These are phyloP conservation scores for Cryphonectria nitschkei DNA, from an alignment of 2,329 filamentous ascomycete genomes.

Conservation along the genomic window DNA sequence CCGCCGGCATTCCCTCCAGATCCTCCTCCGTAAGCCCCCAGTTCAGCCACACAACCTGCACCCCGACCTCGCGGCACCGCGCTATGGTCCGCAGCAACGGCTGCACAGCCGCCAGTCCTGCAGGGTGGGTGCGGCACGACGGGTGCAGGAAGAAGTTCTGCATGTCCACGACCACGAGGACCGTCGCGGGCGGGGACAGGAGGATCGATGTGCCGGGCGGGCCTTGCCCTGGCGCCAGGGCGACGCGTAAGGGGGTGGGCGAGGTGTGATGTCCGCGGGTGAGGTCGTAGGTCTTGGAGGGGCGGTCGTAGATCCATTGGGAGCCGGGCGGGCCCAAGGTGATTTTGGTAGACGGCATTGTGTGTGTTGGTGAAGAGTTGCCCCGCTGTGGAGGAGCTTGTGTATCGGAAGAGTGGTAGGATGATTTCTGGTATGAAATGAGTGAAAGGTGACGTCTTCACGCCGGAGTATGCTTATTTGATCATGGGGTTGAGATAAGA, in stretches of 20 bases:
- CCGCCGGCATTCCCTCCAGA: constrained; percentile 53
- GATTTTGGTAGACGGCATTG: constrained; percentile 26
- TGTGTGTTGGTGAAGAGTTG: neutral
- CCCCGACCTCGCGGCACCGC: constrained; percentile 52
- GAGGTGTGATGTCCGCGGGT: constrained; percentile 30
- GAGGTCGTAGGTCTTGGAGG: constrained; percentile 37
- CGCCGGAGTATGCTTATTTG: neutral
- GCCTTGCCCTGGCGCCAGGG: constrained; percentile 37
- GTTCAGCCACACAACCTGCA: constrained; percentile 58
- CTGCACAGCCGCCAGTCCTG: constrained; percentile 46
- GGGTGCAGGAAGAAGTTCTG: constrained; percentile 56
- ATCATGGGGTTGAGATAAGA: constrained; percentile 9
- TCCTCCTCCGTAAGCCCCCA: constrained; percentile 61
- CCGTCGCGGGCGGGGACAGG: constrained; percentile 46
- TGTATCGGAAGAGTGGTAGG: neutral
- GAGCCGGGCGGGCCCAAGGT: constrained; percentile 37
- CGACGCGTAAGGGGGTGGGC: constrained; percentile 30
- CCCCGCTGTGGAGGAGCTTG: neutral
- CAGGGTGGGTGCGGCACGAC: constrained; percentile 44
- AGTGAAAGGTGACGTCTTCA: neutral
- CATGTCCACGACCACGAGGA: constrained; percentile 56
- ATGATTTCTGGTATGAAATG: neutral
- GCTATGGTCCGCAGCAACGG: constrained; percentile 47
- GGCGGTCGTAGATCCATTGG: constrained; percentile 38
- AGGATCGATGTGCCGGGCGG: constrained; percentile 39